Percentiles rank a stretch among this genome's conserved stretches.
phyloP scores from a whole-genome alignment of 164 flowering plant genomes.

The Akebia trifoliata region DNA sequence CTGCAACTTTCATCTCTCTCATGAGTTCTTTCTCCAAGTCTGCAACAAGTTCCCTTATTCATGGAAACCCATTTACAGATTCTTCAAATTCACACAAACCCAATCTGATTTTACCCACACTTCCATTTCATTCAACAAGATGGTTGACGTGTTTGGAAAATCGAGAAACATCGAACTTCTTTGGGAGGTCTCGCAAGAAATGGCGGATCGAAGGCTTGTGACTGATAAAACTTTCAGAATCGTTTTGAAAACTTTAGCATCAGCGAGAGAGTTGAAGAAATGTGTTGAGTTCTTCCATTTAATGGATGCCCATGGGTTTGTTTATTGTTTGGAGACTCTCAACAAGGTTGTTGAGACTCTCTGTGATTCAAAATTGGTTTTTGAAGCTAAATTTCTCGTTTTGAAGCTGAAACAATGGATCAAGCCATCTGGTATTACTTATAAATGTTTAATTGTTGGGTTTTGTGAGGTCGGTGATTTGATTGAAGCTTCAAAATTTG shows the following conservation, averaged over 20 bases:
- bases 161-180: slow-evolving; percentile 62
- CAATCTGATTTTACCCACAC: slow-evolving; percentile 47
- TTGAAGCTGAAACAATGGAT: slow-evolving; percentile 51
- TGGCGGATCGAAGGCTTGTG: slow-evolving; percentile 37
- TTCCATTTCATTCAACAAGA: slow-evolving; percentile 63
- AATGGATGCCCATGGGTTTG: slow-evolving; percentile 51
- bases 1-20: slow-evolving; percentile 39
- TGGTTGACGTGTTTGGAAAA: slow-evolving; percentile 57
- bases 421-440: slow-evolving; percentile 49
- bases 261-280: slow-evolving; percentile 72
- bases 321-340: slow-evolving; percentile 47
- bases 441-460: slow-evolving; percentile 53
- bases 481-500: slow-evolving; percentile 77
- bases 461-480: slow-evolving; percentile 69
- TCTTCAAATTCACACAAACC: slow-evolving; percentile 48
- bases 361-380: slow-evolving; percentile 50
- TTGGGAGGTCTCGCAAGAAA: slow-evolving; percentile 48
- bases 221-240: slow-evolving; percentile 51
- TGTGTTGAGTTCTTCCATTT: slow-evolving; percentile 78
- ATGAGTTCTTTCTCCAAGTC: slow-evolving; percentile 84
- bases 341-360: slow-evolving; percentile 56
- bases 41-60: slow-evolving; percentile 80
- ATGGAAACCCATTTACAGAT: slow-evolving; percentile 68
- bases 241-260: slow-evolving; percentile 52
- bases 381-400: slow-evolving; percentile 62